Base-by-base conservation (phyloP, 192 early-diverging fungal species). In the Chytriomyces confervae region DNA sequence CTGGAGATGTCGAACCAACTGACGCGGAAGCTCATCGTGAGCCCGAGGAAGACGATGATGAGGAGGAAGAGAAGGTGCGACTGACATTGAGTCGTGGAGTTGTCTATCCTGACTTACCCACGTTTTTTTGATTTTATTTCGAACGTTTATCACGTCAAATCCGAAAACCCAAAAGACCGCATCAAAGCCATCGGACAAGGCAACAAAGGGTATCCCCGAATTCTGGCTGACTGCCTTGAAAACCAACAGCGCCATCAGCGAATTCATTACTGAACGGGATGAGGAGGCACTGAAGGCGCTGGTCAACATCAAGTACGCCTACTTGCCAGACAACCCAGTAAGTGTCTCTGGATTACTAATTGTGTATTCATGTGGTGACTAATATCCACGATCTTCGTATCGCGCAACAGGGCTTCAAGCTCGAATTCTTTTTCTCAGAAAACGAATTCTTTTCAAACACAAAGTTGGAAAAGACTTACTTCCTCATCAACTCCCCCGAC, bases 151-250 rank as follows among this genome's bases (percentile, higher is more conserved):
- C 24, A 27, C 24, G 36, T 36, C 36, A 36, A 36, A 36, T 36
- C 36, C 3, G 36, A 36, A 36, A 36, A 36, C 1, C 20, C 53
- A 57, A 57, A 27, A n/a, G 16, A 3, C 13, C 16, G 53, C 13
- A 57, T 57, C 53, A 13, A 57, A 57, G 53, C 53, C 53, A n/a
- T 13, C 20, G 53, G 53, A 5, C 53, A 60, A 29, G 10, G 66
- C 77, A 51, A 69, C 69, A 36, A 80, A 72, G 72, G 97, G 96
- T 78, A 91, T 98, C 43, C 98, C 98, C 53, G 90, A 94, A 69
- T 98, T 99, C 91, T 98, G 98, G 98, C 87, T 96, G 50, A 98
- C 95, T 46, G 89, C 91, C 51, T 85, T 99, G 86, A 92, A 93
- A 88, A 95, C 93, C 88, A 86, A 95, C 85, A 86, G 90, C 57